Conservation (phyloP, 345 rosid species). For the Geranium brycei region DNA sequence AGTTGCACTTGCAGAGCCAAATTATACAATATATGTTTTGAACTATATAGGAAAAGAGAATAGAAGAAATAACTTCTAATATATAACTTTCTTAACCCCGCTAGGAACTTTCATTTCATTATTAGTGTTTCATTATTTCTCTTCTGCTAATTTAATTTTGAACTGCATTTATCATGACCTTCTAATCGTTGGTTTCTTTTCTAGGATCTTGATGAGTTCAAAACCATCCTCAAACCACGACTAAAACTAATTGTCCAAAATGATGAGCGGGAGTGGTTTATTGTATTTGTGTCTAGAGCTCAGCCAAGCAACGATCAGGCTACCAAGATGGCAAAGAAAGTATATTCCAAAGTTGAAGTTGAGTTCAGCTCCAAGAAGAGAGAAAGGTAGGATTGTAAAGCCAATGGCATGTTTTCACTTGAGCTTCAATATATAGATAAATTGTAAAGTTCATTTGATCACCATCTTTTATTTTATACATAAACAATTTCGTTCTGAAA, state of each 20-base stretch:
- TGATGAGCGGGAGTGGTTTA: slow-evolving; percentile 93
- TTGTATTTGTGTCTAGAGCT: slow-evolving; percentile 85
- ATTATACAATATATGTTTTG: too few species aligned
- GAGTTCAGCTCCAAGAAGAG: slow-evolving; percentile 92
- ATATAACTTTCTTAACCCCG: too few species aligned
- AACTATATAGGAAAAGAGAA: too few species aligned
- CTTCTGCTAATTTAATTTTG: not conserved
- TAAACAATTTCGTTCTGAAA: not conserved
- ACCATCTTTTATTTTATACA: not conserved
- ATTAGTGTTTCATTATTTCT: not conserved
- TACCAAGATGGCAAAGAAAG: slow-evolving; percentile 70
- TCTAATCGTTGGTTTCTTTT: not conserved
- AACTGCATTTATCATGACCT: slow-evolving; percentile 6
- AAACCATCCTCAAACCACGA: slow-evolving; percentile 86
- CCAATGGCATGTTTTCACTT: too few species aligned
- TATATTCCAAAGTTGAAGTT: slow-evolving; percentile 84
- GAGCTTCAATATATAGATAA: not conserved
- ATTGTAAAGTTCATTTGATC: not conserved
- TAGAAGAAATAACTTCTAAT: too few species aligned
- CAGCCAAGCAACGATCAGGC: slow-evolving; percentile 87
- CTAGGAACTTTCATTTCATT: not conserved
- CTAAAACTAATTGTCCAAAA: slow-evolving; percentile 79
- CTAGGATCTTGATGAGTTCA: slow-evolving; percentile 97
- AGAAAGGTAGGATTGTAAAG: slow-evolving; percentile 43
- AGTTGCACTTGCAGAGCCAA: too few species aligned